Evolutionary conservation across 306 rosid species (phyloP).

Genomic region (Corylus heterophylla): DNA sequence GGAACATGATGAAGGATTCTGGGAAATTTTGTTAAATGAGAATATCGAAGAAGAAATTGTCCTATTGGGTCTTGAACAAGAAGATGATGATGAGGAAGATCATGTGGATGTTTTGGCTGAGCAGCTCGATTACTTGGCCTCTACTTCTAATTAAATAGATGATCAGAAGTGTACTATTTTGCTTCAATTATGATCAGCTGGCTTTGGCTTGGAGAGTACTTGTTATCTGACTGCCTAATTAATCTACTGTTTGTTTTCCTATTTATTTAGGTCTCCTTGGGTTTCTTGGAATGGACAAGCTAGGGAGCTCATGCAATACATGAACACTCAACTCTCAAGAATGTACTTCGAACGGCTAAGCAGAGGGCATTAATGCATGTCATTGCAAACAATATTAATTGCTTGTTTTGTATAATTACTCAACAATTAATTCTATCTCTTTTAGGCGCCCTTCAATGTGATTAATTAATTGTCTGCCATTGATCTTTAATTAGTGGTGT

Average conservation of each 20-base stretch:
- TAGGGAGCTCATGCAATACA: neutral
- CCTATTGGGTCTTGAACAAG: slow-evolving; percentile 22
- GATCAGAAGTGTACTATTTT: neutral
- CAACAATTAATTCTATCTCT: neutral
- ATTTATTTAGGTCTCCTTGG: neutral
- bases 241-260: neutral
- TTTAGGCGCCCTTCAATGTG: neutral
- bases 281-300: neutral
- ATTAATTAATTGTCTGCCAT: too few relatives aligned
- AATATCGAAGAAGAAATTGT: slow-evolving; percentile 24
- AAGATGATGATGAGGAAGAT: slow-evolving; percentile 37
- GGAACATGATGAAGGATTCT: slow-evolving; percentile 40
- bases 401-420: neutral
- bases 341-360: neutral
- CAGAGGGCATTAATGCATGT: neutral
- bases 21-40: slow-evolving; percentile 58
- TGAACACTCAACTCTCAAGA: neutral
- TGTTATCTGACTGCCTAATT: too few relatives aligned
- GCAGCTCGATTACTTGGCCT: slow-evolving; percentile 50
- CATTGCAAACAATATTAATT: neutral
- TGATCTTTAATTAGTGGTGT: neutral
- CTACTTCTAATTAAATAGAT: slow-evolving; percentile 38
- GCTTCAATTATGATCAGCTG: too few relatives aligned
- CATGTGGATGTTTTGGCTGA: slow-evolving; percentile 44
- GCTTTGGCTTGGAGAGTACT: too few relatives aligned